Percentiles rank a stretch among this genome's conserved stretches.
phyloP scores from a whole-genome alignment of 257 asterid species.

The Leptodermis oblonga region DNA sequence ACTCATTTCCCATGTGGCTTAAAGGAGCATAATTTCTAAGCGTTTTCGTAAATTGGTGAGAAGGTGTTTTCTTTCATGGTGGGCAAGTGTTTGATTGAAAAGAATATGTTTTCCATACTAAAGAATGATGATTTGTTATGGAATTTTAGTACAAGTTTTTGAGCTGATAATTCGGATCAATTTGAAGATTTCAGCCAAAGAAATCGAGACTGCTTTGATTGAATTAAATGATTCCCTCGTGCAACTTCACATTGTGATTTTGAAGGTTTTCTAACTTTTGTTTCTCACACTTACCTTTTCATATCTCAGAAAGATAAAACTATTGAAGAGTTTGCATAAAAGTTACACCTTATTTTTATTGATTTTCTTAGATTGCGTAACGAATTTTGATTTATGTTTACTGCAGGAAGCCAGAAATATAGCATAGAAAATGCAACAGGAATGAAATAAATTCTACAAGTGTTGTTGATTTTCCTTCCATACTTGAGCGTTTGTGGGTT shows the following conservation, averaged over 20 bases:
- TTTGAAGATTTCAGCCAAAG: conserved; percentile 80
- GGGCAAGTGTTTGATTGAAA: neutral
- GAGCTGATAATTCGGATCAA: conserved; percentile 50
- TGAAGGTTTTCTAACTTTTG: conserved; percentile 46
- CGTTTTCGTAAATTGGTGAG: no score
- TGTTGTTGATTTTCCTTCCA: no score
- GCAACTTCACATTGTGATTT: conserved; percentile 64
- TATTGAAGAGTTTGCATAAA: no score
- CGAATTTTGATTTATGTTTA: no score
- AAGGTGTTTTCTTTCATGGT: no score
- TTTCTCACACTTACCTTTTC: neutral
- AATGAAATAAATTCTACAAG: no score
- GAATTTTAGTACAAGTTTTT: conserved; percentile 43
- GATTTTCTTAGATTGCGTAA: no score
- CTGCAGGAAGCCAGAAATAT: no score
- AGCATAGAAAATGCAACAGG: no score
- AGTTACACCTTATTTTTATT: no score
- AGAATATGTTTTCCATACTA: conserved; percentile 5
- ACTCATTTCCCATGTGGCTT: neutral
- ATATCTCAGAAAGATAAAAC: no score
- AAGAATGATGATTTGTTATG: neutral
- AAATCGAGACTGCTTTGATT: conserved; percentile 72
- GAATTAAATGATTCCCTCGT: conserved; percentile 57
- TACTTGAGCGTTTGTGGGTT: no score
- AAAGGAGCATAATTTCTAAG: neutral